Percentiles rank a stretch among this genome's conserved stretches.
These are phyloP conservation scores for Plenodomus biglobosus DNA, from an alignment of 2,329 filamentous ascomycete genomes.

Conservation along the genomic window DNA sequence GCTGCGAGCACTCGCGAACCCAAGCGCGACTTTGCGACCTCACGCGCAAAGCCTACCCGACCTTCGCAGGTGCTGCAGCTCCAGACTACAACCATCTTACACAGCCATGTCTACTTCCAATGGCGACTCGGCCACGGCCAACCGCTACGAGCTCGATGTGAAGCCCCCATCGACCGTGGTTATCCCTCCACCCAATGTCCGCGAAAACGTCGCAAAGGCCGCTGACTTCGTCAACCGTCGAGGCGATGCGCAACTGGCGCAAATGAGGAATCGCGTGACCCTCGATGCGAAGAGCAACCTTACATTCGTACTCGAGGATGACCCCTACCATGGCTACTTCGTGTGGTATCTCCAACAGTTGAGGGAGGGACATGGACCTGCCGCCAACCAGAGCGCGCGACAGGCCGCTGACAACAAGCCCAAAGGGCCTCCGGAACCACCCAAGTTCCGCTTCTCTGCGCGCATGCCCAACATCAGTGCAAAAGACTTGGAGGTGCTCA, in stretches of 20 bases:
- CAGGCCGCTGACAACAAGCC: conserved; percentile 61
- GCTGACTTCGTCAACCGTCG: conserved; percentile 82
- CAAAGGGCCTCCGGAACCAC: conserved; percentile 79
- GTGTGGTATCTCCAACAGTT: conserved; percentile 88
- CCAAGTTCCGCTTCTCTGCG: conserved; percentile 89
- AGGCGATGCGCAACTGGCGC: conserved; percentile 71
- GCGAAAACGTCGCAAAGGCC: conserved; percentile 86
- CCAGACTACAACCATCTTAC: neutral
- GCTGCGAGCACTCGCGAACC: neutral
- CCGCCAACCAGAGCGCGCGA: conserved; percentile 13
- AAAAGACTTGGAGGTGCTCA: conserved; percentile 75
- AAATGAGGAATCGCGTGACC: conserved; percentile 81
- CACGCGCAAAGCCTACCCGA: conserved; percentile 7
- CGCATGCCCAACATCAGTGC: conserved; percentile 97
- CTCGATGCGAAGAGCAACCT: conserved; percentile 87
- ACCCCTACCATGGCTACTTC: conserved; percentile 88
- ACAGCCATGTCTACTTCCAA: conserved; percentile 35
- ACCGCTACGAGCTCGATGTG: conserved; percentile 25
- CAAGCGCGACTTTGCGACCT: conserved; percentile 1
- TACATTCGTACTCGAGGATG: conserved; percentile 76
- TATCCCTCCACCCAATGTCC: conserved; percentile 81
- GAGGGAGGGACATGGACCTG: conserved; percentile 74
- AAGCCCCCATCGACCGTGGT: conserved; percentile 83
- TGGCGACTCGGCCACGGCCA: conserved; percentile 20
- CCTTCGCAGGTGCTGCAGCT: conserved; percentile 10